A percentile compares a stretch with the other conserved stretches of the same genome.
Conservation (phyloP, 768 basidiomycete genomes). For the Rhodocollybia butyracea region DNA sequence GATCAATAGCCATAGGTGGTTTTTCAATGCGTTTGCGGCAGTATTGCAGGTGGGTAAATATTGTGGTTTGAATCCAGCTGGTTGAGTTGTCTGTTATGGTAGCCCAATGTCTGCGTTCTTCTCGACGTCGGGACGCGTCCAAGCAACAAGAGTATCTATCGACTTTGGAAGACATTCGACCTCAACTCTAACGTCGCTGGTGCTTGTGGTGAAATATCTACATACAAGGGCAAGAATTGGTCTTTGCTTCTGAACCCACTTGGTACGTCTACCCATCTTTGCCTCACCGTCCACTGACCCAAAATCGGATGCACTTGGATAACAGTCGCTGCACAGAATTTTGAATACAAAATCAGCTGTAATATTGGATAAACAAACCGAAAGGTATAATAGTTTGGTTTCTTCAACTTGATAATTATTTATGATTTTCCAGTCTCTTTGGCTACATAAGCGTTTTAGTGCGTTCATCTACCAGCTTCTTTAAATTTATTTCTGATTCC, state of each 20-base stretch:
- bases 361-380: slow-evolving; percentile 79
- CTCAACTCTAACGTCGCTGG: slow-evolving; percentile 90
- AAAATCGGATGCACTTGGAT: not conserved
- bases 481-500: not conserved
- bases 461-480: slow-evolving; percentile 14
- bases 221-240: slow-evolving; percentile 91
- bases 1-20: slow-evolving; percentile 96
- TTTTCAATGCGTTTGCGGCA: slow-evolving; percentile 90
- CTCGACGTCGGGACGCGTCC: slow-evolving; percentile 95
- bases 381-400: too few species aligned
- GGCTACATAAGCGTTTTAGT: slow-evolving; percentile 97
- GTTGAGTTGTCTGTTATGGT: too few species aligned
- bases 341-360: slow-evolving; percentile 74
- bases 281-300: not conserved
- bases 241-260: slow-evolving; percentile 78
- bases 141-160: slow-evolving; percentile 83
- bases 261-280: not conserved
- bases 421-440: too few species aligned
- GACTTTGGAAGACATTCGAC: slow-evolving; percentile 94
- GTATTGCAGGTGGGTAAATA: slow-evolving; percentile 63
- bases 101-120: slow-evolving; percentile 91
- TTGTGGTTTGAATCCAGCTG: too few species aligned
- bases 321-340: slow-evolving; percentile 72
- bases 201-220: slow-evolving; percentile 96
- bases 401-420: too few species aligned